A percentile compares a stretch with the other conserved stretches of the same genome.
phyloP scores from a whole-genome alignment of 164 flowering plant species.

The Vitis riparia region DNA sequence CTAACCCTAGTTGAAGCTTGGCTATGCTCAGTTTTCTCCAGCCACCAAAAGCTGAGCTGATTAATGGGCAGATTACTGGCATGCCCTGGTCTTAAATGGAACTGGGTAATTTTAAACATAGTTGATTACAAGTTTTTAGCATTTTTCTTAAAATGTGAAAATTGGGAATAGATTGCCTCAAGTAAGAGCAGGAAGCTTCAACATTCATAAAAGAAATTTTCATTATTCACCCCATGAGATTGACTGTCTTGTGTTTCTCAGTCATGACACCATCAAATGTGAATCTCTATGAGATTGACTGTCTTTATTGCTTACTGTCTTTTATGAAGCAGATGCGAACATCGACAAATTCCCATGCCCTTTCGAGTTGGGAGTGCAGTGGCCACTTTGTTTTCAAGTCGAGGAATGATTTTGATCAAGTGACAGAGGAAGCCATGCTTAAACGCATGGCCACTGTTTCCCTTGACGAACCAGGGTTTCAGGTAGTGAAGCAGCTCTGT shows the following conservation, averaged over 20 bases:
- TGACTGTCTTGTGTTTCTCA: too few species aligned
- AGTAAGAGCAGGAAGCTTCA: too few species aligned
- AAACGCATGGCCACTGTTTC: constrained; percentile 25
- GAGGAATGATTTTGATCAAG: constrained; percentile 21
- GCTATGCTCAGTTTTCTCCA: background rate
- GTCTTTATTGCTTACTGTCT: background rate
- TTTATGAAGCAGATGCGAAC: constrained; percentile 3
- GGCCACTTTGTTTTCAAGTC: constrained; percentile 31
- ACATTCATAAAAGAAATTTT: too few species aligned
- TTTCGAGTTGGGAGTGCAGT: constrained; percentile 38
- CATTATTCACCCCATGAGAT: too few species aligned
- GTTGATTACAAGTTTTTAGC: background rate
- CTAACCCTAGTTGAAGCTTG: background rate
- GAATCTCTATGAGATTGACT: too few species aligned
- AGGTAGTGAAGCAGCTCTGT: constrained; percentile 33
- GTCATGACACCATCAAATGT: too few species aligned
- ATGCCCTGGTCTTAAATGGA: background rate
- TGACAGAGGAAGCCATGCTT: constrained; percentile 25
- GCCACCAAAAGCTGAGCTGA: background rate
- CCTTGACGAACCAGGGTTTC: constrained; percentile 22
- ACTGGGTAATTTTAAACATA: background rate
- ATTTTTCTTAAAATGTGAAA: too few species aligned
- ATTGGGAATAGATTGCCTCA: too few species aligned
- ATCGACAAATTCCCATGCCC: background rate
- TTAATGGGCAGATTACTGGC: background rate